Evolutionary conservation across 202 grass and related monocot species (phyloP), one percentile per base, ranked within the genome.

Genomic region (Bolboschoenoplectus hybrid): DNA sequence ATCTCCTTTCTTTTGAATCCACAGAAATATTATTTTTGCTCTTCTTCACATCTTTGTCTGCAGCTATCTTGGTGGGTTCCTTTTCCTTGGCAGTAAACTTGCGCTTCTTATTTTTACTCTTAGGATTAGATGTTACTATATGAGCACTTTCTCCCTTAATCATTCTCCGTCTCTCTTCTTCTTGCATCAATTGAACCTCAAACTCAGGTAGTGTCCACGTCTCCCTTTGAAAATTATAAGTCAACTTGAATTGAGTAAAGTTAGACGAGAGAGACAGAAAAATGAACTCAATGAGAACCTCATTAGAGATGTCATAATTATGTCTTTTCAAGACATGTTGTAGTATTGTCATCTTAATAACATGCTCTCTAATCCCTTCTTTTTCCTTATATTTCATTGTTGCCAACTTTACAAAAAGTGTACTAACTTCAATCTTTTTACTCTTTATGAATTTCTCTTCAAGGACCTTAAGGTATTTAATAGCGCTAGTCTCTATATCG

Each of bases 341-440:
- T 41, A 72, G n/a, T 40, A 16, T 53, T 41, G 52, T 50, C 50
- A 81, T 62, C n/a, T 60, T n/a, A 60, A 81, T 60, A 40, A 62
- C 50, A 14, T 81, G 61, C 51, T 60, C 56, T n/a, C 14, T 60
- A 60, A 56, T 62, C 2, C 61, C 61, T 81, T 16, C 47, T 60
- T 62, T 26, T 81, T 20, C 52, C 20, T 81, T 81, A n/a, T 81
- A 81, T 55, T 60, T 62, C 52, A 60, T 16, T 34, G 77, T 60
- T 16, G 50, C 17, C 10, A 81, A 45, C 26, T 26, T 26, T 26
- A 26, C 26, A 26, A 26, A 26, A 44, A 63, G 32, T 43, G 55
- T 63, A 63, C 12, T 38, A 58, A 43, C 34, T 19, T 63, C 19
- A 62, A 2, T 13, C 32, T 63, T 81, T 63, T 63, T 20, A 57